Base-by-base conservation (phyloP, 2,329 filamentous ascomycete species). In the Talaromyces islandicus region DNA sequence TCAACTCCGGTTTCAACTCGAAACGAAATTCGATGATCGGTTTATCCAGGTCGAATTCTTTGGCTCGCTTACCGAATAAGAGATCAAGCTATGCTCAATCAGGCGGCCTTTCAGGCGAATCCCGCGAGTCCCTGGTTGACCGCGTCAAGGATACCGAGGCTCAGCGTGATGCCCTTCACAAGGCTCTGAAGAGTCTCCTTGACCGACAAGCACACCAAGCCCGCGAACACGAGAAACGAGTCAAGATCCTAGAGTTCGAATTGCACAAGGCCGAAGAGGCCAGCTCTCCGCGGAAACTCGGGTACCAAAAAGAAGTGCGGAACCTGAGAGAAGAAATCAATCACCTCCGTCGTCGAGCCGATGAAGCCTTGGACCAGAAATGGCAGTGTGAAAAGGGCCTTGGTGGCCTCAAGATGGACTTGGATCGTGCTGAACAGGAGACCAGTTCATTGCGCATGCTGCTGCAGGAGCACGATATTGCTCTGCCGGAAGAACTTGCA, bases 341-440 rank as follows among this genome's bases (percentile, higher is more conserved):
- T 56, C 84, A 88, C 17, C 82, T 99, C 60, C 87, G 94, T 50
- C 88, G 88, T 63, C 87, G 94, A 58, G 93, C 93, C 30, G 93
- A 99, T 68, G 93, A 97, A 64, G 93, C 93, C 17, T 83, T 97
- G 14, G 91, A 96, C 70, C 90, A 96, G 69, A 97, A 97, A 75
- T 97, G 91, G 88, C 89, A 95, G 71, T 93, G 92, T 63, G 93
- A 97, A 76, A 95, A 95, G 76, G 91, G 91, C 19, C 80, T 97
- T 1, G 84, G 86, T 57, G 91, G 92, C 59, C 78, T 97, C 60
- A 96, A 96, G 78, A 97, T 96, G 89, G 93, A 97, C 70, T 85
- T 99, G 48, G 94, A 97, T 74, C 90, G 92, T 63, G 92, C 94
- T 27, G 91, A 97, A 74, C 90, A 94, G 72, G 94, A 99, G 77